Evolutionary conservation across 257 asterid genomes (phyloP), one percentile per base, ranked within the genome.

Genomic region (Handroanthus guayacan): DNA sequence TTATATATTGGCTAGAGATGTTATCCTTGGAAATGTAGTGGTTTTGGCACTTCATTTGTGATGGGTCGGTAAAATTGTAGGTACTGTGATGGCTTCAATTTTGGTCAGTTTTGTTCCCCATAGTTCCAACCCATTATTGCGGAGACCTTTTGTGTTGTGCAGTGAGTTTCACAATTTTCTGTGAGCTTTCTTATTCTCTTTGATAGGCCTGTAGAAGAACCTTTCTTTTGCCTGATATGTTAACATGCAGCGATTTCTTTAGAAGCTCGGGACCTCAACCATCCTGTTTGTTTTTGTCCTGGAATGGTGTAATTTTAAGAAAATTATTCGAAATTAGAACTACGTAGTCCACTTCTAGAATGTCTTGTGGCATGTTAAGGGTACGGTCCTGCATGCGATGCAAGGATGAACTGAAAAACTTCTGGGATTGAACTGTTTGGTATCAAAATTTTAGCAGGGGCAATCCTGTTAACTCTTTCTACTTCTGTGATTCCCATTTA

Each of bases 321-420:
- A 51, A 69, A 45, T 45, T 36, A 10, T 65, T 66, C 43, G 14
- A n/a, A 67, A 39, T 31, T 69, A 62, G 36, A 38, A 39, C 4
- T 62, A 16, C 48, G 57, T 17, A 37, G 50, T 47, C 25, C 25
- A 56, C 54, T 62, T 78, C 20, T 38, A 41, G 71, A 48, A 67
- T 36, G 48, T 14, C 11, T 8, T 72, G 11, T 69, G 43, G 58
- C 45, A 38, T 68, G 58, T 65, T 74, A 36, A 31, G 18, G 10
- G 62, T 50, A 13, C 37, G 80, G 54, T n/a, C 60, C 62, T 69
- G 9, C 51, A 3, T 63, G 37, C 20, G 44, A 9, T 67, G 54
- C 31, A 56, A 43, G 50, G 48, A 52, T 36, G 69, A 16, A 44
- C 11, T 38, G 56, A 31, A 18, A 52, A 77, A 13, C 16, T 17